Evolutionary conservation across 805 yeast species (phyloP), one percentile per base, ranked within the genome.

Genomic region (Metschnikowia kofuensis): DNA sequence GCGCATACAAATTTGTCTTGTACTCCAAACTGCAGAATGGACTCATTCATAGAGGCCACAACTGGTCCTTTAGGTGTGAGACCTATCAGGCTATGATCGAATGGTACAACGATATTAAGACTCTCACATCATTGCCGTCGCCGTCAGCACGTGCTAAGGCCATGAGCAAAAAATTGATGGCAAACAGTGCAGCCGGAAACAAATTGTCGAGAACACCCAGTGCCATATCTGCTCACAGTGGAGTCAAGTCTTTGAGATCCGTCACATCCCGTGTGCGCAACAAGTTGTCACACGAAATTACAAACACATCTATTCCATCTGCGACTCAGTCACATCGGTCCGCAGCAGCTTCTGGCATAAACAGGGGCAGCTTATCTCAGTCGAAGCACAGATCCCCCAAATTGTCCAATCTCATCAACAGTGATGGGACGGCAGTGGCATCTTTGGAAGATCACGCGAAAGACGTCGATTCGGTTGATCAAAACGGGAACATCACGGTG

Each of bases 1-100:
- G 78, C 43, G 75, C 79, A 3, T 83, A 83, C 64, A 90, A 90
- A 69, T 94, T 92, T 67, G 87, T 90, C 10, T 72, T 92, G 52
- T 82, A 80, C 55, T 82, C 90, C 14, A 88, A 86, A 60, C 72
- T 65, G 63, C 83, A 84, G 54, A 81, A 83, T 52, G 94, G 94
- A 12, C 70, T 86, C 51, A 76, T 89, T 53, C 85, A 83, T 53
- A 77, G 89, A 60, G 88, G 89, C 38, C 97, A 91, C 69, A 90
- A 89, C 60, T 89, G 94, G 89, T 94, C 91, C n/a, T 91, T 92
- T 72, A 78, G 96, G 55, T 85, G 95, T n/a, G 94, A 87, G 60
- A 79, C 86, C 42, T 87, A 86, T 59, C 86, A 84, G 38, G 67
- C 78, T 31, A 88, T 90, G 92, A 81, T 85, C 64, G 77, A 75